Percentiles rank a stretch among this genome's conserved stretches.
Evolutionary conservation across 1,284 basidiomycete species (phyloP).

Genomic region (Rhodotorula sp.): DNA sequence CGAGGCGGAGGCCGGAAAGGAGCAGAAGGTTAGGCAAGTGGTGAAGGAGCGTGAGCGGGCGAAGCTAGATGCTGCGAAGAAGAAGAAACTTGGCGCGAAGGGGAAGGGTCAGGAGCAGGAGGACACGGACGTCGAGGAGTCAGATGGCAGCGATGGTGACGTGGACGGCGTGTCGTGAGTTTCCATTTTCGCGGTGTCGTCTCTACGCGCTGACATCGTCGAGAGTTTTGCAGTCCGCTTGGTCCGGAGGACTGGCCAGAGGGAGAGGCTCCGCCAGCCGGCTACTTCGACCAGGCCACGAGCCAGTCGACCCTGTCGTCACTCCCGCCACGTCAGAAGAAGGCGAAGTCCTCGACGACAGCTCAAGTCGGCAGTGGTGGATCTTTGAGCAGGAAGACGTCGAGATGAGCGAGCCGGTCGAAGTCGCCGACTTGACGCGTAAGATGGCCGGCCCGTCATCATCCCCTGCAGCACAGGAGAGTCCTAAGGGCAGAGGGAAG

Average conservation of each 20-base stretch:
- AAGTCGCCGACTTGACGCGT: background rate
- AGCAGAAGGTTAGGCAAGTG: background rate
- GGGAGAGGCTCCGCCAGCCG: constrained; percentile 4
- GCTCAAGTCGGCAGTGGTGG: background rate
- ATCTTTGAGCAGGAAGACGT: background rate
- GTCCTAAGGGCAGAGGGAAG: background rate
- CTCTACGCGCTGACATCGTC: background rate
- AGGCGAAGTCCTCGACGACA: background rate
- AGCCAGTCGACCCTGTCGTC: background rate
- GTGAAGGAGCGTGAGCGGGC: background rate
- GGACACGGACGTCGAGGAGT: constrained; percentile 12
- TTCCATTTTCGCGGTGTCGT: too few relatives aligned
- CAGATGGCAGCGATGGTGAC: background rate
- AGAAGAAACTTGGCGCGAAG: too few relatives aligned
- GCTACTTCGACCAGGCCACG: background rate
- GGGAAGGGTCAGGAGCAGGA: constrained; percentile 1
- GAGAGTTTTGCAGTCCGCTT: constrained; percentile 9
- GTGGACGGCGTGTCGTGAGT: constrained; percentile 12
- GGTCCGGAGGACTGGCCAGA: constrained; percentile 18
- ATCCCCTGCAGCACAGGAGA: background rate
- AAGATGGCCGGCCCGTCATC: background rate
- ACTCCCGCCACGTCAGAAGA: background rate
- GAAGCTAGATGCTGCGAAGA: background rate
- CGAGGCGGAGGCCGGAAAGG: background rate
- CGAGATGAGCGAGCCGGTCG: background rate